Conservation (phyloP, 306 rosid genomes). For the Vigna radiata region DNA sequence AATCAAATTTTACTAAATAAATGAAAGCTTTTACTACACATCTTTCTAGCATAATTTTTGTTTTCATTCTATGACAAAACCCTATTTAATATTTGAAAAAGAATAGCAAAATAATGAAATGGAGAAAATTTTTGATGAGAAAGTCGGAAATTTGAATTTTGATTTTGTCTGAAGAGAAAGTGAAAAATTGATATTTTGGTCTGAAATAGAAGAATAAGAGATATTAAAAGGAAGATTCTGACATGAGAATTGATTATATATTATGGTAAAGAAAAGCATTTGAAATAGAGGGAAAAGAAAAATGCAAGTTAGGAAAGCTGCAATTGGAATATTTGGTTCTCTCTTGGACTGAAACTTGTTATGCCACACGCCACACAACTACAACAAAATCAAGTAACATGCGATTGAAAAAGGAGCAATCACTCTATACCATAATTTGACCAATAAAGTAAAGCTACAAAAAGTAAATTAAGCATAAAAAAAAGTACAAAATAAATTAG, state of each 20-base stretch:
- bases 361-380: constrained; percentile 25
- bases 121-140: no score
- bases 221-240: background rate
- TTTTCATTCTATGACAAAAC: no score
- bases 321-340: constrained; percentile 44
- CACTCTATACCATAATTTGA: constrained; percentile 46
- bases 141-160: no score
- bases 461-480: constrained; percentile 47
- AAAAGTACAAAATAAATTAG: constrained; percentile 41
- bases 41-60: no score
- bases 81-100: no score
- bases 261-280: background rate
- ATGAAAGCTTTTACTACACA: no score
- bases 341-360: constrained; percentile 34
- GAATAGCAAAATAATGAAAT: no score
- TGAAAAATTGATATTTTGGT: no score
- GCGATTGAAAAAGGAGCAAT: constrained; percentile 37
- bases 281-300: constrained; percentile 25
- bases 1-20: no score
- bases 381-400: constrained; percentile 24
- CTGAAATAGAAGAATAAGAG: background rate
- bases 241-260: constrained; percentile 6
- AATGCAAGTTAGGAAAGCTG: constrained; percentile 3
- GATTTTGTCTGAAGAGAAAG: no score
- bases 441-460: constrained; percentile 52